Evolutionary conservation across 495 filamentous ascomycete species (phyloP), one percentile per base, ranked within the genome.

Genomic region (Trypethelium eluteriae): DNA sequence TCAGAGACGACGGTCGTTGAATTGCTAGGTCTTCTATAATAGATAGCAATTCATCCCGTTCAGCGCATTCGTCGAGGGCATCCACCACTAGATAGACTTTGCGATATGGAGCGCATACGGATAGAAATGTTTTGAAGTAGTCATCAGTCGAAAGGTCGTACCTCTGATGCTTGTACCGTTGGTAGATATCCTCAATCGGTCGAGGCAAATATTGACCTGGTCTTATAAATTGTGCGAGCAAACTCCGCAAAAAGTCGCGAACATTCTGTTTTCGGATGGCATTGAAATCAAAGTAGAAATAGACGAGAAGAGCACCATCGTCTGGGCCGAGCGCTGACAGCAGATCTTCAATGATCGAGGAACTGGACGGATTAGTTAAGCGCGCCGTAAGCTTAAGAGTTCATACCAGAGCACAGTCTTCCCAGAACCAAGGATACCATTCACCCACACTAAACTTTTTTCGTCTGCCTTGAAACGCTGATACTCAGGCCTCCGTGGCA

Each of bases 41-140:
- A 12, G 12, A 32, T 57, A 72, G 64, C 4, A 72, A 64, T 53
- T 63, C 64, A 12, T 9, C 38, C 12, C 71, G 66, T 7, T 67
- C 46, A 44, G 4, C 57, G 36, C 71, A 73, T 50, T 73, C 71
- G 50, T 73, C 71, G 3, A 73, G 56, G 0, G 71, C 71, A 64
- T 73, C 71, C 12, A 67, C 11, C 3, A 73, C 61, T 25, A 71
- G 44, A 56, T 70, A 73, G 32, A 59, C 53, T 59, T 59, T 59
- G 5, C 6, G 5, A 36, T 59, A 36, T 14, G 3, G 7, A 18
- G 3, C 5, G 7, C 25, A 59, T 3, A 18, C 32, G 5, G 53
- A 59, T 14, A 59, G 5, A 35, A 59, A 14, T 34, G 32, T 32
- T 10, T 59, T 32, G 7, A 59, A 18, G n/a, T 35, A 18, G n/a